These are phyloP conservation scores for Fusarium nematophilum DNA, from an alignment of 2,329 filamentous ascomycete species.

Conservation along the genomic window DNA sequence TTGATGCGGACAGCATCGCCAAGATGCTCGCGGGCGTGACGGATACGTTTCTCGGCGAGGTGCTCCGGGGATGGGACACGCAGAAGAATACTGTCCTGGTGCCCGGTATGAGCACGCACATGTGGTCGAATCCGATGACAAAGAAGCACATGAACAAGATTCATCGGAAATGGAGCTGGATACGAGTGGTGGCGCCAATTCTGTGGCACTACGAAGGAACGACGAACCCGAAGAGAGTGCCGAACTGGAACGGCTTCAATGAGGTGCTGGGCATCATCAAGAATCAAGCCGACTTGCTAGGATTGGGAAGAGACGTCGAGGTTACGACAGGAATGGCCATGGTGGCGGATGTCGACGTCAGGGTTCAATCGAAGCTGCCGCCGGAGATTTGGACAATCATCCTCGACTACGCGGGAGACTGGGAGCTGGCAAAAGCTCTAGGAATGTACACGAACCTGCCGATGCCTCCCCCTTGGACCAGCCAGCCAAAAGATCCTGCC, in stretches of 20 bases:
- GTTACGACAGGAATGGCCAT: slow-evolving; percentile 56
- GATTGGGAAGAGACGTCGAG: slow-evolving; percentile 78
- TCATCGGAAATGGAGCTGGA: slow-evolving; percentile 86
- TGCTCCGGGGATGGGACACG: slow-evolving; percentile 87
- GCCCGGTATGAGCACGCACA: slow-evolving; percentile 87
- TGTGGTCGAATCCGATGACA: slow-evolving; percentile 92
- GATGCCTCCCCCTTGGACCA: slow-evolving; percentile 76
- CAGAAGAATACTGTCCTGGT: slow-evolving; percentile 87
- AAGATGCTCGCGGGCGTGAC: slow-evolving; percentile 89
- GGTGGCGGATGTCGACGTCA: slow-evolving; percentile 48
- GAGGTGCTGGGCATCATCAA: slow-evolving; percentile 80
- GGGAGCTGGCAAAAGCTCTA: slow-evolving; percentile 87
- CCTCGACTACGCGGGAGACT: slow-evolving; percentile 85
- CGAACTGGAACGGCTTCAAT: slow-evolving; percentile 73
- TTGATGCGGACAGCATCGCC: slow-evolving; percentile 85
- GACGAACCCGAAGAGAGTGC: slow-evolving; percentile 62
- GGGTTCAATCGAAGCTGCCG: slow-evolving; percentile 67
- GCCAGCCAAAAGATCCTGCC: slow-evolving; percentile 67
- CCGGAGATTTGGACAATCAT: slow-evolving; percentile 92
- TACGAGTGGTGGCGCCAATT: slow-evolving; percentile 82
- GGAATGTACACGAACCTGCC: slow-evolving; percentile 83
- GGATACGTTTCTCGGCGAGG: slow-evolving; percentile 82
- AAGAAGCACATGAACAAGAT: slow-evolving; percentile 89
- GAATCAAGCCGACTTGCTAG: slow-evolving; percentile 80
- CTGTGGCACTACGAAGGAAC: slow-evolving; percentile 79